These are phyloP conservation scores for Thalassiosira mediterranea DNA, from an alignment of 352 stramenopile genomes.

Conservation along the genomic window DNA sequence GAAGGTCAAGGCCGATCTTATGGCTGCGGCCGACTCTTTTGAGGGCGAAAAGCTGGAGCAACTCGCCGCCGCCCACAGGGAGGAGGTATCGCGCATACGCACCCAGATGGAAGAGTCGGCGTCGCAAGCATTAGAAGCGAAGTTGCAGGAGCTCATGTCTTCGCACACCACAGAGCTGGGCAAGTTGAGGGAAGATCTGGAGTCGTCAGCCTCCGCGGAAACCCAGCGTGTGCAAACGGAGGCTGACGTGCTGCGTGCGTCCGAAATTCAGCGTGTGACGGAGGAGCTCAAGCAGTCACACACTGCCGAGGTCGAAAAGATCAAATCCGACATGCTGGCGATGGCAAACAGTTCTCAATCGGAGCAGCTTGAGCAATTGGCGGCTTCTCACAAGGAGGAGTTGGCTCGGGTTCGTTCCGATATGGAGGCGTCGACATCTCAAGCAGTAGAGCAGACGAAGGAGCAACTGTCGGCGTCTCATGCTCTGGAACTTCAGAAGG, in stretches of 20 bases:
- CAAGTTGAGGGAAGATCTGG: slow-evolving; percentile 28
- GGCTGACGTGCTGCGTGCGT: slow-evolving; percentile 35
- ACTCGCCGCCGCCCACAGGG: slow-evolving; percentile 17
- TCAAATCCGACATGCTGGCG: slow-evolving; percentile 46
- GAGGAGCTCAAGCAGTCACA: slow-evolving; percentile 50
- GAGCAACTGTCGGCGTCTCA: slow-evolving; percentile 17
- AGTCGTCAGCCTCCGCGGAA: slow-evolving; percentile 35
- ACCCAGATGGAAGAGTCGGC: slow-evolving; percentile 21
- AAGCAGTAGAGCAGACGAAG: slow-evolving; percentile 52
- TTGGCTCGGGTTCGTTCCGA: slow-evolving; percentile 19
- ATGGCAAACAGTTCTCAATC: slow-evolving; percentile 36
- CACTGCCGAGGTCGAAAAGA: slow-evolving; percentile 30
- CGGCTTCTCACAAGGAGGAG: slow-evolving; percentile 13
- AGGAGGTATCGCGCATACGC: slow-evolving; percentile 22
- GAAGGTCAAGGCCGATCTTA: slow-evolving; percentile 13
- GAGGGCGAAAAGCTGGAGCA: slow-evolving; percentile 24
- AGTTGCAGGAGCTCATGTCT: slow-evolving; percentile 20
- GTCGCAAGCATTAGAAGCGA: background rate
- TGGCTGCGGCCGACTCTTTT: slow-evolving; percentile 11
- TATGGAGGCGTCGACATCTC: slow-evolving; percentile 31
- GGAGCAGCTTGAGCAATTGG: slow-evolving; percentile 40
- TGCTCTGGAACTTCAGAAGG: slow-evolving; percentile 17
- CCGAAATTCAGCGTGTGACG: slow-evolving; percentile 46
- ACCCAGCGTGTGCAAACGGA: slow-evolving; percentile 36
- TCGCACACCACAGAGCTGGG: slow-evolving; percentile 6